Percentiles rank a stretch among this genome's conserved stretches.
phyloP scores from a whole-genome alignment of 495 filamentous ascomycete species.

The Penicillium samsonianum region DNA sequence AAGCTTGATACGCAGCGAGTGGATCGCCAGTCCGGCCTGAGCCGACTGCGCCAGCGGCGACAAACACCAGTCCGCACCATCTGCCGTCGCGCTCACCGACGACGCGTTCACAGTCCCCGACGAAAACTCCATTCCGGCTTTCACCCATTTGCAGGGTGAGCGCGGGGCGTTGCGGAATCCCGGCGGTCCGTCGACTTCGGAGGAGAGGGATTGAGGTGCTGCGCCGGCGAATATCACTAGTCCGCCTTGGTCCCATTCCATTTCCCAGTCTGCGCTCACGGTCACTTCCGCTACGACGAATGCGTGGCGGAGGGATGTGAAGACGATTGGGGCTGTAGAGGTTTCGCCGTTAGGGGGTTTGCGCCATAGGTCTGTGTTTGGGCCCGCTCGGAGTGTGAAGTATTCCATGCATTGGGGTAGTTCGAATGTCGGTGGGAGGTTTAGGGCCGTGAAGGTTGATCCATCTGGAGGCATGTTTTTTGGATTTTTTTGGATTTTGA shows the following conservation, averaged over 20 bases:
- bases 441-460: conserved; percentile 54
- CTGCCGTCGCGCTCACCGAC: conserved; percentile 56
- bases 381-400: conserved; percentile 56
- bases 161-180: not conserved
- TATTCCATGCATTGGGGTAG: conserved; percentile 58
- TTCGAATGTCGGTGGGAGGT: conserved; percentile 46
- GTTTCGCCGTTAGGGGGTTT: conserved; percentile 58
- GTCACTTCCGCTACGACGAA: conserved; percentile 62
- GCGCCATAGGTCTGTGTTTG: conserved; percentile 56
- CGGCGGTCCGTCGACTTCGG: conserved; percentile 21
- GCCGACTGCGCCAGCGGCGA: conserved; percentile 42
- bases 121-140: conserved; percentile 59
- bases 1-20: conserved; percentile 58
- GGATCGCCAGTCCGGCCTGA: conserved; percentile 22
- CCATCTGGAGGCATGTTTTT: conserved; percentile 50
- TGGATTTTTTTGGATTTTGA: conserved; percentile 19
- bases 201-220: conserved; percentile 50
- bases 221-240: conserved; percentile 79
- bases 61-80: conserved; percentile 59
- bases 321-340: conserved; percentile 58
- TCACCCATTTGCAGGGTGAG: conserved; percentile 59
- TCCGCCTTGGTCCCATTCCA: conserved; percentile 66
- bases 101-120: conserved; percentile 54
- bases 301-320: conserved; percentile 53
- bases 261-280: conserved; percentile 58